A percentile compares a stretch with the other conserved stretches of the same genome.
Conservation (phyloP, 495 filamentous ascomycete species). For the Entonaema liquescens region DNA sequence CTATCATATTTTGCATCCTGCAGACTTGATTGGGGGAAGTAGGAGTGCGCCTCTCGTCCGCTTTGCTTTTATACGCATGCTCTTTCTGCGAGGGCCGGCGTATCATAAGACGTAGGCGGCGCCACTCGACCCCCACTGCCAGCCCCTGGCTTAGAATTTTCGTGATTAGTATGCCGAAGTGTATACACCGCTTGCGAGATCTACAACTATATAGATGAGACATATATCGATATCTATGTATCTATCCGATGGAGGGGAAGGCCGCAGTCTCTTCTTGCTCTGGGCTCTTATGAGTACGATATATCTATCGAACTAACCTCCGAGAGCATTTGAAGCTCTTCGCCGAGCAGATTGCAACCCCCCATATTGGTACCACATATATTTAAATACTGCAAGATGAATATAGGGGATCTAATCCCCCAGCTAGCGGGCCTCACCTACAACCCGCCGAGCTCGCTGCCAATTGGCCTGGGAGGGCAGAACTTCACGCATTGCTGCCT, state of each 20-base stretch:
- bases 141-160: background rate
- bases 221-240: background rate
- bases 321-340: background rate
- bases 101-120: conserved; percentile 12
- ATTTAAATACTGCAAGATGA: conserved; percentile 14
- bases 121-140: conserved; percentile 5
- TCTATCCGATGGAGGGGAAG: background rate
- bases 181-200: conserved; percentile 12
- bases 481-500: conserved; percentile 46
- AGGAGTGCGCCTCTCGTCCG: background rate
- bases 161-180: background rate
- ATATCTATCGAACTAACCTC: background rate
- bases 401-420: conserved; percentile 36
- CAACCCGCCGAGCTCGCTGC: conserved; percentile 17
- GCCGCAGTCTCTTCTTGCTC: background rate
- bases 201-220: background rate
- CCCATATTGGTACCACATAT: background rate
- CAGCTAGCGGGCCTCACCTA: conserved; percentile 39
- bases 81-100: background rate
- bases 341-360: background rate
- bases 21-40: background rate
- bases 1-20: background rate
- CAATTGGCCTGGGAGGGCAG: conserved; percentile 36
- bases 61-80: conserved; percentile 4
- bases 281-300: background rate